Evolutionary conservation across 2,329 filamentous ascomycete species (phyloP), one percentile per base, ranked within the genome.

Genomic region (Blumeriella jaapii): DNA sequence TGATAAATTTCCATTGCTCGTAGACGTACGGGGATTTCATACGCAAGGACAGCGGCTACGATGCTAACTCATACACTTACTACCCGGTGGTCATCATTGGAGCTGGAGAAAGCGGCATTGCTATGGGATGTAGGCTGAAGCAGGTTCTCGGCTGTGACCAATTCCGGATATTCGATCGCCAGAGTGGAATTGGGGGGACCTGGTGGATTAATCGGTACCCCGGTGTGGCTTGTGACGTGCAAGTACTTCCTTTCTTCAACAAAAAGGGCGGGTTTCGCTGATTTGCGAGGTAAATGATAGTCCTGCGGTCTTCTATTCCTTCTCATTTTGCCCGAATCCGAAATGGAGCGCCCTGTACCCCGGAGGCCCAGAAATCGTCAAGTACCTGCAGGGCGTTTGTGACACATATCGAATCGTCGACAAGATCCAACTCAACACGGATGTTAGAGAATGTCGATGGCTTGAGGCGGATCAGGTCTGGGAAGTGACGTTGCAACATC

Each of bases 201-300:
- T 76, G 71, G 71, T 71, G 65, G 62, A 70, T 68, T 36, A 75
- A 75, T 46, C 59, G 65, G 31, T 75, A 76, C 50, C 70, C 66
- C 1, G 64, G 66, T 29, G 61, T 59, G 36, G 65, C 66, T 25
- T 71, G 67, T 45, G 67, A 71, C 51, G 54, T 70, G 61, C 66
- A 55, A 46, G 19, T 38, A 18, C 15, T 25, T n/a, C 20, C 17
- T 7, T 23, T 11, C 7, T 24, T 29, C 32, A 13, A 11, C 11
- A 11, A 11, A 11, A 6, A 13, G 14, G 8, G 5, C 1, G 6
- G 23, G 6, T 14, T 14, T 29, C n/a, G 15, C 30, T 29, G 6
- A 23, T 8, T 8, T 14, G 9, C 6, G 12, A 24, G 8, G 7
- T n/a, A 12, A 9, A 11, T 22, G 49, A 32, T 8, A 69, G 69